Conservation (phyloP, 805 yeast species). For the Suhomyces xylopsoci region DNA sequence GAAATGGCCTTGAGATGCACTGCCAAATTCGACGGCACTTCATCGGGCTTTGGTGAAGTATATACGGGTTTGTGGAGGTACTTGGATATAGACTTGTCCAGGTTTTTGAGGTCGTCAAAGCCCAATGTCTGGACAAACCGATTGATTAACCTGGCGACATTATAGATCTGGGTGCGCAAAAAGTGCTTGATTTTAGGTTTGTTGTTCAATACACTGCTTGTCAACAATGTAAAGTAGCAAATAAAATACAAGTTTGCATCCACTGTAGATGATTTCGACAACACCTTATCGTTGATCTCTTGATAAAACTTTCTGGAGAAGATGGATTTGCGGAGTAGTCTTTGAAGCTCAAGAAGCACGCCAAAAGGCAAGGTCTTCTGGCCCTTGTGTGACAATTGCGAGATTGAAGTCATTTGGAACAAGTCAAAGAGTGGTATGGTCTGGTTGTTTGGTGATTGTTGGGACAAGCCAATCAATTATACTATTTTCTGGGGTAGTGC, state of each 20-base stretch:
- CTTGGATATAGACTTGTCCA: constrained; percentile 13
- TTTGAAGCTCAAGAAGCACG: constrained; percentile 25
- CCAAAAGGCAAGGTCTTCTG: constrained; percentile 18
- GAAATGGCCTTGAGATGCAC: constrained; percentile 34
- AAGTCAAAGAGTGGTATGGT: neutral
- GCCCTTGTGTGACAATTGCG: constrained; percentile 10
- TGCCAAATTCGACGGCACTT: constrained; percentile 22
- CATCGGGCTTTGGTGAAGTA: neutral
- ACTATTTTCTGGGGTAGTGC: neutral
- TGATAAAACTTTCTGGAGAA: constrained; percentile 39
- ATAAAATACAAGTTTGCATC: constrained; percentile 41
- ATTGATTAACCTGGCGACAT: constrained; percentile 16
- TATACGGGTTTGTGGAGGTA: constrained; percentile 4
- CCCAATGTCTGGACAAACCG: constrained; percentile 7
- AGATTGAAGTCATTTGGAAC: constrained; percentile 7
- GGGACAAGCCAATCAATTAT: neutral
- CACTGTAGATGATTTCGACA: constrained; percentile 30
- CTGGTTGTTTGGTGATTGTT: neutral
- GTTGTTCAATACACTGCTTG: constrained; percentile 36
- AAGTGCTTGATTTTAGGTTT: constrained; percentile 31
- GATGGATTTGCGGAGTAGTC: constrained; percentile 28
- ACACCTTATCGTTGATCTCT: constrained; percentile 39
- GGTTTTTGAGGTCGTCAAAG: constrained; percentile 13
- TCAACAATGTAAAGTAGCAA: constrained; percentile 40
- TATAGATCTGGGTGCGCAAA: constrained; percentile 23